Evolutionary conservation across 768 basidiomycete species (phyloP).

Genomic region (Leccinum aurantiacum): DNA sequence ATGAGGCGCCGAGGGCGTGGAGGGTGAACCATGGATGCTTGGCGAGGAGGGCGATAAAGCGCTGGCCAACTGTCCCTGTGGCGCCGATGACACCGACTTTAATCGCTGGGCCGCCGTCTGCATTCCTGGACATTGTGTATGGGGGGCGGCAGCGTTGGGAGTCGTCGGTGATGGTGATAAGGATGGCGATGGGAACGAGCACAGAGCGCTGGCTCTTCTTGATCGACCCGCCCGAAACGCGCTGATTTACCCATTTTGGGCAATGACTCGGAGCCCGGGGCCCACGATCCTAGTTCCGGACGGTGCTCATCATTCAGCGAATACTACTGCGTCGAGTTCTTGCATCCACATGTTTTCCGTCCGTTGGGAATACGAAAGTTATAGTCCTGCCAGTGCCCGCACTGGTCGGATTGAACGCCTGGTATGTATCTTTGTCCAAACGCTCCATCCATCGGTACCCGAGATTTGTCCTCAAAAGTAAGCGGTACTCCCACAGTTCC

Average conservation of each 20-base stretch:
- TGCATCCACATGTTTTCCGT: not conserved
- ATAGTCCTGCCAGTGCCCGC: not conserved
- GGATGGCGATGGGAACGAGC: not conserved
- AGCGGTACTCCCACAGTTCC: conserved; percentile 1
- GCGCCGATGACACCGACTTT: conserved; percentile 82
- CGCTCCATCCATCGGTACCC: not conserved
- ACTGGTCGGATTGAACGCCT: not conserved
- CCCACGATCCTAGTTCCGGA: not conserved
- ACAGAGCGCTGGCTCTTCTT: not conserved
- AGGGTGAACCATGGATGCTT: conserved; percentile 89
- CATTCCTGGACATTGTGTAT: conserved; percentile 21
- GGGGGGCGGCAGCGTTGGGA: conserved; percentile 1
- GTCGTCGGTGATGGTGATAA: not conserved
- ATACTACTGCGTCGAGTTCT: not conserved
- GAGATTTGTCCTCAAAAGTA: not conserved
- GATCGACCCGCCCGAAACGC: not conserved
- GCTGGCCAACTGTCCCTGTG: conserved; percentile 93
- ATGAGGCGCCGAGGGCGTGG: conserved; percentile 85
- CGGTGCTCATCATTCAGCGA: not conserved
- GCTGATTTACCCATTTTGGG: conserved; percentile 7
- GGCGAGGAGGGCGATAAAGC: conserved; percentile 87
- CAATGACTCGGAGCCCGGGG: not conserved
- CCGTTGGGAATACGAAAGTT: not conserved
- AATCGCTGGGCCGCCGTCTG: conserved; percentile 24
- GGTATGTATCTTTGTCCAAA: not conserved